These are phyloP conservation scores for Dothistroma pini DNA, from an alignment of 2,329 filamentous ascomycete genomes.

Conservation along the genomic window DNA sequence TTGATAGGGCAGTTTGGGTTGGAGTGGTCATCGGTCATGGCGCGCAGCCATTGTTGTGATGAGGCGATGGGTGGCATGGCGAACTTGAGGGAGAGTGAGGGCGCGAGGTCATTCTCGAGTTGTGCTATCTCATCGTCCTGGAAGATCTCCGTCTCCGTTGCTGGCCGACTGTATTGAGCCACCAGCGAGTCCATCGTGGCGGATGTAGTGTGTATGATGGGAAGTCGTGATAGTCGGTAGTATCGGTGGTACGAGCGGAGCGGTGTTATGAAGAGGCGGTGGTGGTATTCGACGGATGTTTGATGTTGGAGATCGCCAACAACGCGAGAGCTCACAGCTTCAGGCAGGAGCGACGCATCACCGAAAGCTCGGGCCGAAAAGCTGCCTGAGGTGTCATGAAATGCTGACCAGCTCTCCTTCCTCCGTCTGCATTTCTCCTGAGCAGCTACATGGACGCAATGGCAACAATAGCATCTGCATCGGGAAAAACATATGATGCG, in stretches of 20 bases:
- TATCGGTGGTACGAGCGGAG: background rate
- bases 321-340: constrained; percentile 7
- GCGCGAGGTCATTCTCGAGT: constrained; percentile 63
- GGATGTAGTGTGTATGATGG: background rate
- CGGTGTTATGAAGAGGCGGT: background rate
- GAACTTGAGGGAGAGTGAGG: constrained; percentile 85
- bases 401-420: background rate
- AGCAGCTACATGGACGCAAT: background rate
- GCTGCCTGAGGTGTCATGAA: background rate
- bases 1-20: constrained; percentile 99
- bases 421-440: background rate
- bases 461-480: background rate
- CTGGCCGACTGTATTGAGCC: constrained; percentile 80
- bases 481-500: too few relatives aligned
- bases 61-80: constrained; percentile 87
- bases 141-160: constrained; percentile 69
- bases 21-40: constrained; percentile 93
- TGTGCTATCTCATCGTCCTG: constrained; percentile 61
- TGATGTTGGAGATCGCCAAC: constrained; percentile 2
- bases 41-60: constrained; percentile 92
- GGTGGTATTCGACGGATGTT: background rate
- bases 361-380: background rate
- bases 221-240: background rate
- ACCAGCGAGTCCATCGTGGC: constrained; percentile 83
- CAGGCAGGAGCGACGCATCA: constrained; percentile 16